These are phyloP conservation scores for Nitzschia inconspicua DNA, from an alignment of 108 stramenopile species.

Conservation along the genomic window DNA sequence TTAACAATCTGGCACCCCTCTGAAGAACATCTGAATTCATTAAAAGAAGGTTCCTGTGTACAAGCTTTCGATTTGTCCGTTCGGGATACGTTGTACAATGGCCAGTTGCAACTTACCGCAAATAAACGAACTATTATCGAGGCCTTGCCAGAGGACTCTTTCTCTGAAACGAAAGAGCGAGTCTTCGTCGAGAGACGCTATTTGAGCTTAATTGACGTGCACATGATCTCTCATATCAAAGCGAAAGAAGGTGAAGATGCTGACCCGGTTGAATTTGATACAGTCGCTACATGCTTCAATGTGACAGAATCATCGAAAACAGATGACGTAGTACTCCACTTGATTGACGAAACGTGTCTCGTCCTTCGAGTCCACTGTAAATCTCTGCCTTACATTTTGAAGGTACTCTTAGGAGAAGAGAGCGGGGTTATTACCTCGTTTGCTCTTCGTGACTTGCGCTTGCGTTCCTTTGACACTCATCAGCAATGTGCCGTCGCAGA, in stretches of 20 bases:
- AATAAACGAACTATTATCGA: constrained; percentile 50
- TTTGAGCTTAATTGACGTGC: constrained; percentile 44
- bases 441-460: constrained; percentile 49
- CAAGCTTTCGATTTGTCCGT: constrained; percentile 55
- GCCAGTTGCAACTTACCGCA: constrained; percentile 51
- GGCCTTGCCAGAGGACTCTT: constrained; percentile 6
- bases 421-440: constrained; percentile 11
- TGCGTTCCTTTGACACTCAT: constrained; percentile 51
- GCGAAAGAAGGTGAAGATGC: constrained; percentile 4
- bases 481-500: constrained; percentile 61
- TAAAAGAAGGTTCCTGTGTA: constrained; percentile 57
- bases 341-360: constrained; percentile 19
- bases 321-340: neutral
- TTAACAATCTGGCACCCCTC: constrained; percentile 75
- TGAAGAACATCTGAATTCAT: constrained; percentile 56
- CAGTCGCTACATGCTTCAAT: neutral
- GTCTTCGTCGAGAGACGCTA: constrained; percentile 29
- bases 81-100: constrained; percentile 34
- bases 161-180: constrained; percentile 10
- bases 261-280: neutral
- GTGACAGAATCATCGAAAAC: neutral
- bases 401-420: neutral
- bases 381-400: neutral
- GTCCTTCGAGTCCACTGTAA: constrained; percentile 13
- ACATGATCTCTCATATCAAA: constrained; percentile 28